Percentiles rank a stretch among this genome's conserved stretches.
Conservation (phyloP, 2,329 filamentous ascomycete genomes). For the Epichloe scottii region DNA sequence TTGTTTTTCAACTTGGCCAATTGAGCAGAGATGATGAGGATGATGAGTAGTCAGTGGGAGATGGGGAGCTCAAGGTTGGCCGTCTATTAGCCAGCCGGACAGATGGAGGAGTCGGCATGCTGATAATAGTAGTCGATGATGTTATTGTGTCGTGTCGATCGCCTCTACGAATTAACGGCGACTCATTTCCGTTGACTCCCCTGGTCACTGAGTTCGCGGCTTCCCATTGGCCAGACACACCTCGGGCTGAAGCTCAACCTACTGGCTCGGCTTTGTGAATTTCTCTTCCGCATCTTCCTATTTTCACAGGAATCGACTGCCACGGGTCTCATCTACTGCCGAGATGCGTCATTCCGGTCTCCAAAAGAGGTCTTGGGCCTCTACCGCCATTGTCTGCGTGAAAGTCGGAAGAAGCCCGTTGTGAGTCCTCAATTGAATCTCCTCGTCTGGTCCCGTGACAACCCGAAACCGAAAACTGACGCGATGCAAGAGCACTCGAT, state of each 20-base stretch:
- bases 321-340: background rate
- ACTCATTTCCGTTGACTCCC: no score
- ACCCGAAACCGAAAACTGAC: background rate
- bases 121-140: no score
- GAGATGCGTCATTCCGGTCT: constrained; percentile 13
- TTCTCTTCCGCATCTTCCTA: background rate
- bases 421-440: constrained; percentile 29
- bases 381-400: constrained; percentile 76
- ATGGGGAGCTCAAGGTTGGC: no score
- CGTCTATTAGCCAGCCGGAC: no score
- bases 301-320: background rate
- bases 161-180: no score
- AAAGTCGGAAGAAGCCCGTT: constrained; percentile 65
- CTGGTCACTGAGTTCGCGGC: no score
- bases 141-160: no score
- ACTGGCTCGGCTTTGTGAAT: background rate
- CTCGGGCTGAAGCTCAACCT: background rate
- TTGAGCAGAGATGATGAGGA: background rate
- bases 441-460: background rate
- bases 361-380: constrained; percentile 24
- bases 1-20: background rate
- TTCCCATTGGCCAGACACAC: background rate
- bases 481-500: constrained; percentile 7
- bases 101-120: no score
- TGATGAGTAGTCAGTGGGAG: no score